Percentiles rank a stretch among this genome's conserved stretches.
These are phyloP conservation scores for Urostyla sp. DNA, from an alignment of 73 alveolate species.

Conservation along the genomic window DNA sequence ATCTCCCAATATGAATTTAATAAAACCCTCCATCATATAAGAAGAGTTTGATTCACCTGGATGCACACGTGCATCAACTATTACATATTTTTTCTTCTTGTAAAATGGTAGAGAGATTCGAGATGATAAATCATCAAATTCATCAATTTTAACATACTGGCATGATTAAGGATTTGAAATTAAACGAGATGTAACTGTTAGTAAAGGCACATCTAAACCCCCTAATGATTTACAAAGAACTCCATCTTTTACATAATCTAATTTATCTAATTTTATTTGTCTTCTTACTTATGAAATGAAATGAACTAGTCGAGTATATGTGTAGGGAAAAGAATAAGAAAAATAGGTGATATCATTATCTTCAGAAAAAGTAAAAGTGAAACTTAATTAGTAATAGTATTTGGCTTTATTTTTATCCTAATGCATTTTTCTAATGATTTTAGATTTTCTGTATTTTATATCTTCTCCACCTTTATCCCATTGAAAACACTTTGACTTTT, in stretches of 20 bases:
- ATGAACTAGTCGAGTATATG: background rate
- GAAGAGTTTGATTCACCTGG: constrained; percentile 95
- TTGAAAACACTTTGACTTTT: background rate
- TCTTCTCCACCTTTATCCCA: constrained; percentile 50
- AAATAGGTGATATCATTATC: constrained; percentile 17
- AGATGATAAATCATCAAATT: constrained; percentile 31
- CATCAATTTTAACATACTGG: background rate
- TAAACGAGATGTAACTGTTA: constrained; percentile 4
- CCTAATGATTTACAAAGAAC: constrained; percentile 35
- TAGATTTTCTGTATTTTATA: constrained; percentile 10
- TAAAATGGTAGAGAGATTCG: constrained; percentile 40
- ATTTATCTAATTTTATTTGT: background rate
- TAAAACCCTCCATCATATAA: constrained; percentile 85
- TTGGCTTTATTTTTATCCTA: constrained; percentile 17
- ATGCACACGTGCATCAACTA: constrained; percentile 90
- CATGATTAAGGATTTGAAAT: background rate
- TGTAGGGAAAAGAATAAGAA: constrained; percentile 39
- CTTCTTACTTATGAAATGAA: background rate
- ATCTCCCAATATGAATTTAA: constrained; percentile 76
- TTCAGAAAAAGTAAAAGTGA: constrained; percentile 9
- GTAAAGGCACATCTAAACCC: constrained; percentile 36
- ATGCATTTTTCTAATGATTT: constrained; percentile 3
- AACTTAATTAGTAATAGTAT: constrained; percentile 26
- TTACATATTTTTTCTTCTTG: constrained; percentile 69
- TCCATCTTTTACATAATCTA: constrained; percentile 18